phyloP scores from a whole-genome alignment of 2,329 filamentous ascomycete genomes.

The Fusarium pseudoanthophilum region DNA sequence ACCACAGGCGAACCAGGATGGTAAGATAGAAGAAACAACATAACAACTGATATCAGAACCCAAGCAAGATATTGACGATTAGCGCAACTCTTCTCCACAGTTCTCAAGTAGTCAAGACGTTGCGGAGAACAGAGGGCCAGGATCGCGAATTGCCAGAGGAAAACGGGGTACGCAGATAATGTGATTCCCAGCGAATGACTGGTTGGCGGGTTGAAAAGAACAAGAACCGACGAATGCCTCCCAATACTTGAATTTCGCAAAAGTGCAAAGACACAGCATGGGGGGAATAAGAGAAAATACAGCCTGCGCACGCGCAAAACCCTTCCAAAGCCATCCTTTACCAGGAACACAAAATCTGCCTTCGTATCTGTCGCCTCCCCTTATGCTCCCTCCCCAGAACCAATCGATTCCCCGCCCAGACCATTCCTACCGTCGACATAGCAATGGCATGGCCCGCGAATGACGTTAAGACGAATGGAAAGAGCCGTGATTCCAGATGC shows the following conservation, averaged over 20 bases:
- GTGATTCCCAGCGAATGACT: slow-evolving; percentile 7
- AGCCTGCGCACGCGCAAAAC: slow-evolving; percentile 35
- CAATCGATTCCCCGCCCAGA: slow-evolving; percentile 3
- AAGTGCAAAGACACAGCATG: slow-evolving; percentile 1
- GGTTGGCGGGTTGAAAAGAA: slow-evolving; percentile 7
- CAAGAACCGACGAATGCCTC: slow-evolving; percentile 20
- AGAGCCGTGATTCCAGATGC: slow-evolving; percentile 34
- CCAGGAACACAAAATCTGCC: slow-evolving; percentile 30
- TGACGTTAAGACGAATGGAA: slow-evolving; percentile 23
- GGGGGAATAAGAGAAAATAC: slow-evolving; percentile 36
- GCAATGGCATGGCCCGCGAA: slow-evolving; percentile 13
- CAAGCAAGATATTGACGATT: slow-evolving; percentile 25
- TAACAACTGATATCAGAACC: slow-evolving; percentile 33
- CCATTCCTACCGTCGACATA: slow-evolving; percentile 13
- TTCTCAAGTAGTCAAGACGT: slow-evolving; percentile 2
- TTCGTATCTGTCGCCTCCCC: slow-evolving; percentile 20
- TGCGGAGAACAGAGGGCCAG: neutral
- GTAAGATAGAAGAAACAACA: slow-evolving; percentile 31
- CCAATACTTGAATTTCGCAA: slow-evolving; percentile 11
- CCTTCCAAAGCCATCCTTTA: slow-evolving; percentile 21
- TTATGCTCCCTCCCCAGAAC: slow-evolving; percentile 27
- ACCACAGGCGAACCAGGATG: slow-evolving; percentile 33
- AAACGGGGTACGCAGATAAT: slow-evolving; percentile 1
- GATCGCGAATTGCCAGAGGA: slow-evolving; percentile 8
- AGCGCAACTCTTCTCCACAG: neutral